Base-by-base conservation (phyloP, 371 early-diverging fungal genomes). In the Rhizopus stolonifer region DNA sequence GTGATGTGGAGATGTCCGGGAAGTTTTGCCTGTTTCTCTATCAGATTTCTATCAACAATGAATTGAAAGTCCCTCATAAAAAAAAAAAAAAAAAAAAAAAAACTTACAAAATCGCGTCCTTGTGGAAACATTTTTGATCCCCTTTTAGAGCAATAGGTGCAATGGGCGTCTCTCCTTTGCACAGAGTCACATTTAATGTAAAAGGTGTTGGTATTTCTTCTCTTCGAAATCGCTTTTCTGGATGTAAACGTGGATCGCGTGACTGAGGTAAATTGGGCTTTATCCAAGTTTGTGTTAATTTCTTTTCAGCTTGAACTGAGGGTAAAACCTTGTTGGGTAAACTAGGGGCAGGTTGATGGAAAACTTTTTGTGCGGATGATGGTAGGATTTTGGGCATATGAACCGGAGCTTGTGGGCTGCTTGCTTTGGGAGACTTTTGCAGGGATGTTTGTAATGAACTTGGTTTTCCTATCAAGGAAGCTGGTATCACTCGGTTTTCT, bases 71-170 rank as follows among this genome's bases (percentile, higher is more conserved):
- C n/a, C n/a, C n/a, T n/a, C n/a, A n/a, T n/a, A n/a, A n/a, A n/a
- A n/a, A n/a, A 36, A 36, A 36, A 36, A 36, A n/a, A 36, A 36
- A 36, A 36, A 36, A 36, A n/a, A 45, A 8, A 22, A 32, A 5
- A 8, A 36, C 26, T 58, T 47, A 47, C 52, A 19, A 13, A 15
- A 57, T 46, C 14, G 49, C 9, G 1, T 14, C 23, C 48, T 42
- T 21, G 18, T 55, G 55, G 42, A 15, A 47, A 18, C 55, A 55
- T 2, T 11, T 31, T 24, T 55, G 48, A 2, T 22, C 29, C 21
- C 43, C 49, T 22, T 55, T 48, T 3, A 55, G 15, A 45, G 8
- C 13, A 5, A 52, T 40, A n/a, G 15, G 2, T 21, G 52, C n/a
- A 21, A 58, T 25, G 18, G 8, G 14, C 7, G 33, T 39, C 14